Evolutionary conservation across 2,329 filamentous ascomycete genomes (phyloP), one percentile per base, ranked within the genome.

Genomic region (Aaosphaeria arxii): DNA sequence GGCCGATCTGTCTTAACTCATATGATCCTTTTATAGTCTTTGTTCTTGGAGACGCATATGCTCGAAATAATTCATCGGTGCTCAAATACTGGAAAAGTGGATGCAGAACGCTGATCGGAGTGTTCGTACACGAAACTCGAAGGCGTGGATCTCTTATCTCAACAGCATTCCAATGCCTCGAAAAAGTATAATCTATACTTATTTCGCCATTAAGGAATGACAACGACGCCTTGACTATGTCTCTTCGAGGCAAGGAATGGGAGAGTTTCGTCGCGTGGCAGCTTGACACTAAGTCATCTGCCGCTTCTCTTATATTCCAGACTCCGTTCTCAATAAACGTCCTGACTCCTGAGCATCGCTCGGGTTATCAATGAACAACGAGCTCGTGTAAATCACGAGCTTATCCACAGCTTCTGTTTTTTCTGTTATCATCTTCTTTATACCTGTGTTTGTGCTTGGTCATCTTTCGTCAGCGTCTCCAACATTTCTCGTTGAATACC

Each of bases 231-330:
- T 24, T 24, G 17, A 24, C 17, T 24, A 24, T 62, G 53, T 61
- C 48, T 51, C 44, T 47, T 45, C 38, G 40, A 53, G 51, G 64
- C 58, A 69, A 68, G 65, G 65, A 67, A 63, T 66, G 53, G 5
- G 35, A 43, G 29, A 36, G 13, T n/a, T 11, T 45, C 49, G 43
- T 51, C 56, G 49, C 51, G 53, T 59, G 55, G 56, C 51, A 48
- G 52, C 48, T 48, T 30, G 45, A 28, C 11, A 36, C 50, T 43
- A 35, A 11, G 41, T 52, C 56, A 51, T 49, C 48, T 58, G 49
- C 40, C 46, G 45, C 40, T 48, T 48, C 47, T 43, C 46, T 52
- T 53, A 58, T 54, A 55, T 40, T 11, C 24, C 39, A 28, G 24
- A 40, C 17, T 40, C 24, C 9, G 13, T 36, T 13, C 39, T 4